Base-by-base conservation (phyloP, 2,329 filamentous ascomycete species). In the Aspergillus puulaauensis region DNA sequence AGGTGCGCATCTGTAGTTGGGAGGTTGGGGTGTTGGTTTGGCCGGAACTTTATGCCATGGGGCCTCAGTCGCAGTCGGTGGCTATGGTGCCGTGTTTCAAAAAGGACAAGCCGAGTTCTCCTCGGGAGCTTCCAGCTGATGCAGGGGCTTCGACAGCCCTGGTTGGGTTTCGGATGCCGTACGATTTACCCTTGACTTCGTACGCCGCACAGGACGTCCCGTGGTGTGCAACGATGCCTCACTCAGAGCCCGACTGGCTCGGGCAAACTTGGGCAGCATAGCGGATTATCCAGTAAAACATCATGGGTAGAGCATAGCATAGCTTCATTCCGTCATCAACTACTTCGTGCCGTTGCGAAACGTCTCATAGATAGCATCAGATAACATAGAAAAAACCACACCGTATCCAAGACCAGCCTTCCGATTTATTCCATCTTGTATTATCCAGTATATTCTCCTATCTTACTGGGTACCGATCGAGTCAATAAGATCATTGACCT, bases 1-100 rank as follows among this genome's bases (percentile, higher is more conserved):
- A 90, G 65, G 77, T 91, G 31, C 82, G 87, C 37, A 85, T 96
- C 27, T 86, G 88, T 57, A 95, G 90, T 31, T 96, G 88, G 79
- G 92, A 96, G 71, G 83, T 91, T 33, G 92, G 92, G 0, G 90
- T 96, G 1, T 70, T 96, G 47, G 82, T 96, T 0, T 96, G 91
- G 90, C 91, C 92, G 0, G 84, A 70, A 19, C 65, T 86, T 24
- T 82, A 80, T 47, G 61, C 59, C 12, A 23, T 24, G 35, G 21
- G 50, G 24, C n/a, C 52, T 21, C 45, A 41, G 21, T 35, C 46
- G 7, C 23, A 33, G 8, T 63, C 57, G 0, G 80, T 80, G 0
- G 68, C 71, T 6, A 95, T 96, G 89, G 77, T 88, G 1, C 85
- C 86, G 1, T 84, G 84, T 1, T 93, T 93, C 71, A 80, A 82